phyloP scores from a whole-genome alignment of 768 basidiomycete genomes.

The Suillus plorans region DNA sequence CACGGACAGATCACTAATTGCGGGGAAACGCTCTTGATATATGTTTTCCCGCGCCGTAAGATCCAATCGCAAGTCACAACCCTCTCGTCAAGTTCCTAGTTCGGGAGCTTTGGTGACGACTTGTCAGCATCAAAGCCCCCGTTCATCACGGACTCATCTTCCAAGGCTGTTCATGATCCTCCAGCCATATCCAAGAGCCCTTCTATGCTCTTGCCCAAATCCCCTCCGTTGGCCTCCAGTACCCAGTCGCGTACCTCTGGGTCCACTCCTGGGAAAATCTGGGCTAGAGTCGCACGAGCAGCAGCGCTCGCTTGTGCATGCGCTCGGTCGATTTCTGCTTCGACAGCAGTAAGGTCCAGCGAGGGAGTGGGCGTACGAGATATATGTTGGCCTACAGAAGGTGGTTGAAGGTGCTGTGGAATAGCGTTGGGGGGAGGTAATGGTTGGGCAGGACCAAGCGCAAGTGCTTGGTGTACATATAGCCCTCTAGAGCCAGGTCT shows the following conservation, averaged over 20 bases:
- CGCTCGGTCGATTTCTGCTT: slow-evolving; percentile 76
- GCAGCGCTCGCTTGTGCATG: slow-evolving; percentile 73
- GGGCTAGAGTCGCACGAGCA: slow-evolving; percentile 71
- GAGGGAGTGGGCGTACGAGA: slow-evolving; percentile 70
- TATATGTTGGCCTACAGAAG: slow-evolving; percentile 53
- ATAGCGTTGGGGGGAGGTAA: slow-evolving; percentile 17
- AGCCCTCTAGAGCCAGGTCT: slow-evolving; percentile 29
- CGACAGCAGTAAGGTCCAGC: slow-evolving; percentile 67
- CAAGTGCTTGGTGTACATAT: slow-evolving; percentile 47
- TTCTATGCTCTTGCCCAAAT: slow-evolving; percentile 89
- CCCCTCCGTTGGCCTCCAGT: slow-evolving; percentile 84
- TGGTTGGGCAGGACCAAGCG: slow-evolving; percentile 49
- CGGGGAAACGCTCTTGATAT: not conserved
- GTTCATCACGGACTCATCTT: not conserved
- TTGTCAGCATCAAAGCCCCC: not conserved
- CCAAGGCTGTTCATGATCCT: not conserved
- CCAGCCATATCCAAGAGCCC: slow-evolving; percentile 68
- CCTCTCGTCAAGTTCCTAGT: not conserved
- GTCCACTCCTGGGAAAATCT: slow-evolving; percentile 88
- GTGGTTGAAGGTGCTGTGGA: slow-evolving; percentile 33
- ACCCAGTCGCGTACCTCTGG: slow-evolving; percentile 85
- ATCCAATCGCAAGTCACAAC: not conserved
- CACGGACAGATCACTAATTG: not conserved
- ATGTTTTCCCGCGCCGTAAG: not conserved
- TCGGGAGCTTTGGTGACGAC: not conserved